Base-by-base conservation (phyloP, 75 land plant species). In the Pinus tabuliformis region DNA sequence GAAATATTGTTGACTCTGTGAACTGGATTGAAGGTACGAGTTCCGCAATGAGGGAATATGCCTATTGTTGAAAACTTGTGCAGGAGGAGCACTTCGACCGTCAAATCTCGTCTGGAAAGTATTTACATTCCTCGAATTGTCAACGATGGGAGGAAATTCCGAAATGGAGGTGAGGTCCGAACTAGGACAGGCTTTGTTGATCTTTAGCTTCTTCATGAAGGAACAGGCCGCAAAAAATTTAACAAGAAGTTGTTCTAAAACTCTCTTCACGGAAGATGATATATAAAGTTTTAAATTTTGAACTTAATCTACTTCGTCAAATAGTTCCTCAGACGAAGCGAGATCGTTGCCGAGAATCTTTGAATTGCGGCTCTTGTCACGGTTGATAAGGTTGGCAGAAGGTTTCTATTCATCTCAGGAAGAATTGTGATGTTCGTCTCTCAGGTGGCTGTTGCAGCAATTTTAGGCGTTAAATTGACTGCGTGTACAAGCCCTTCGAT, bases 61-160 rank as follows among this genome's bases (percentile, higher is more conserved):
- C 45, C 70, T 66, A 17, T 66, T 66, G 70, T 66, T 66, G 45
- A 66, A 66, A 66, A 37, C 21, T 66, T 66, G 70, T 37, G 70
- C 70, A 20, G 49, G 36, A 17, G 70, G 70, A 66, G 70, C 70
- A 18, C 21, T 66, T 37, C 70, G 70, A 66, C 39, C 70, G 11
- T 66, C 70, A 49, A 66, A 37, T 66, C 70, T 66, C 45, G 70
- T 66, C 45, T 49, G 70, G 37, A 66, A 42, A 36, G 18, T 18
- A 66, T 66, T 66, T 66, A 18, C 70, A 66, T 39, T 39, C 70
- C 70, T 66, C 37, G 70, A 66, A 37, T 20, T 37, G 45, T 66
- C 70, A 0, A 66, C 8, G 21, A 18, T n/a, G 22, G 49, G n/a
- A 66, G 70, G 70, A 30, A 66, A 30, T 66, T 49, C 70, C 9